phyloP scores from a whole-genome alignment of 108 stramenopile species.

The Fistulifera pelliculosa region DNA sequence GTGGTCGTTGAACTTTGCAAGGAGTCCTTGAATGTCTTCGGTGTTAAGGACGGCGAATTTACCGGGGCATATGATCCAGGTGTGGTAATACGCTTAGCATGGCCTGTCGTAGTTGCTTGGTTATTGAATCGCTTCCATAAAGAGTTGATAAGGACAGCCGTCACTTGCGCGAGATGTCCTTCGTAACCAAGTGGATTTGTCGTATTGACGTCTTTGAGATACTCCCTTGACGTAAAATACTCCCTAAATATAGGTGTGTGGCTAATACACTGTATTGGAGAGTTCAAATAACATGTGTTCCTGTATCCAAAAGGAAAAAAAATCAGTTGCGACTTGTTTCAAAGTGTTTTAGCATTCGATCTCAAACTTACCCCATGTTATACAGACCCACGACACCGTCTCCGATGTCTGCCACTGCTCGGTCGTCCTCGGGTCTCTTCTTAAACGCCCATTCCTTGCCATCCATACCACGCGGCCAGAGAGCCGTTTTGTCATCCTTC shows the following conservation, averaged over 20 bases:
- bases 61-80: slow-evolving; percentile 63
- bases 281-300: slow-evolving; percentile 96
- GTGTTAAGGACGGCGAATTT: slow-evolving; percentile 72
- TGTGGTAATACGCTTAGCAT: slow-evolving; percentile 25
- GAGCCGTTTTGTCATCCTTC: slow-evolving; percentile 54
- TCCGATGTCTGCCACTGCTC: slow-evolving; percentile 31
- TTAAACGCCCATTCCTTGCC: slow-evolving; percentile 30
- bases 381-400: slow-evolving; percentile 81
- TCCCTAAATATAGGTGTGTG: slow-evolving; percentile 90
- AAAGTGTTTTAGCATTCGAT: neutral
- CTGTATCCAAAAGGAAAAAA: slow-evolving; percentile 12
- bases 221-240: slow-evolving; percentile 85
- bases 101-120: slow-evolving; percentile 6
- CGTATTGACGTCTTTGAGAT: slow-evolving; percentile 87
- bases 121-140: slow-evolving; percentile 69
- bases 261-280: slow-evolving; percentile 89
- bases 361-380: slow-evolving; percentile 70
- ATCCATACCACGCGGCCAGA: slow-evolving; percentile 65
- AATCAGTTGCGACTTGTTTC: neutral
- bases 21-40: slow-evolving; percentile 88
- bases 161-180: slow-evolving; percentile 90
- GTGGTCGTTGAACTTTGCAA: slow-evolving; percentile 85
- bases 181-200: slow-evolving; percentile 90
- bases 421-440: slow-evolving; percentile 13
- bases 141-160: slow-evolving; percentile 79